A percentile compares a stretch with the other conserved stretches of the same genome.
Conservation (phyloP, 2,329 filamentous ascomycete species). For the Cladophialophora exuberans region DNA sequence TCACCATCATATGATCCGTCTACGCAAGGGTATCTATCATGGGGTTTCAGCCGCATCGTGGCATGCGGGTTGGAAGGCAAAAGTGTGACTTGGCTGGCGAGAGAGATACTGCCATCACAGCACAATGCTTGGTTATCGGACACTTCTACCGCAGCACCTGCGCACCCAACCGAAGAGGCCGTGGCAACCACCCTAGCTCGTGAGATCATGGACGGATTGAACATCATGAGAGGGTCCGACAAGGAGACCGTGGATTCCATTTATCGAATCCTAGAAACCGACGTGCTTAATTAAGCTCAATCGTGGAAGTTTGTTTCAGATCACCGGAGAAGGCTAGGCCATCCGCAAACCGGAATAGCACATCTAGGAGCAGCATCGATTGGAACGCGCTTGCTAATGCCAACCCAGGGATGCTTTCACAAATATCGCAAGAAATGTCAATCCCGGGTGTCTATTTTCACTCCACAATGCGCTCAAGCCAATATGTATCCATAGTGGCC, state of each 20-base stretch:
- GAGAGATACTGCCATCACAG: no score
- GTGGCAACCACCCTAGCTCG: constrained; percentile 42
- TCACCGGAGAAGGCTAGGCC: background rate
- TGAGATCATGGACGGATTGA: constrained; percentile 36
- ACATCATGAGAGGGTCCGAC: constrained; percentile 36
- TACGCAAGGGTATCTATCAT: constrained; percentile 45
- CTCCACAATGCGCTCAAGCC: no score
- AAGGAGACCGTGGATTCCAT: constrained; percentile 39
- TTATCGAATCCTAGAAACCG: constrained; percentile 42
- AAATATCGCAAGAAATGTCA: no score
- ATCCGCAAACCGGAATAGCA: background rate
- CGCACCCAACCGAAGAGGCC: constrained; percentile 31
- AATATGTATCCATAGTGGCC: no score
- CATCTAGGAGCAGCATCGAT: background rate
- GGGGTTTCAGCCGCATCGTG: constrained; percentile 74
- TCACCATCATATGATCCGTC: constrained; percentile 13
- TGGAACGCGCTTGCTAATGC: no score
- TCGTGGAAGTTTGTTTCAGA: background rate
- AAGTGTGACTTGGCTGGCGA: constrained; percentile 72
- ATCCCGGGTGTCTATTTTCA: no score
- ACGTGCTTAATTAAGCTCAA: constrained; percentile 30
- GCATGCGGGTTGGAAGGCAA: constrained; percentile 85
- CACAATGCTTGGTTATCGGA: no score
- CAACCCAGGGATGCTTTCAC: no score
- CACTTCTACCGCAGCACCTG: background rate